Evolutionary conservation across 192 early-diverging fungal genomes (phyloP).

Genomic region (Haplosporangium gracile): DNA sequence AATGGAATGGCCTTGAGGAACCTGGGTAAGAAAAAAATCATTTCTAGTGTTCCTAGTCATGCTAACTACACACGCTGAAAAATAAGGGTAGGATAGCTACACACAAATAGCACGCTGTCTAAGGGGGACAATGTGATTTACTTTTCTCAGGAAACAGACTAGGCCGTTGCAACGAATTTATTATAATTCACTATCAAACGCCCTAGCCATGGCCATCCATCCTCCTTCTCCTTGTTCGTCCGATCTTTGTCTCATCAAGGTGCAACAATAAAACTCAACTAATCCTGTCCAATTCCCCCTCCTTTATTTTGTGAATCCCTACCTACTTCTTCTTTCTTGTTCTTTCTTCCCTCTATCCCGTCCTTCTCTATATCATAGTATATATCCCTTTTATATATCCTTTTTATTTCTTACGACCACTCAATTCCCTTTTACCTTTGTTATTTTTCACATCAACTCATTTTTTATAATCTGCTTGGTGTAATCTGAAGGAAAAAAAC

Average conservation of each 20-base stretch:
- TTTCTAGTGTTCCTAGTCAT: neutral
- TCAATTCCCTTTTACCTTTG: neutral
- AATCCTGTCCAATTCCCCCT: neutral
- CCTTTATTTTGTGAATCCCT: neutral
- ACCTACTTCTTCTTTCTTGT: neutral
- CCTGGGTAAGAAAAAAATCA: neutral
- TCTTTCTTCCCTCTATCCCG: neutral
- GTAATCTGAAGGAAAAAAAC: neutral
- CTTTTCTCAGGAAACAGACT: conserved; percentile 8
- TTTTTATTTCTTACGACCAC: neutral
- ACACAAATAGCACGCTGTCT: too few species aligned
- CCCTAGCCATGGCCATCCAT: neutral
- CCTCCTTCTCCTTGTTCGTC: neutral
- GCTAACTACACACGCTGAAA: neutral
- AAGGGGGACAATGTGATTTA: too few species aligned
- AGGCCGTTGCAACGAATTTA: neutral
- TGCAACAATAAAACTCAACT: neutral
- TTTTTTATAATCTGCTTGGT: neutral
- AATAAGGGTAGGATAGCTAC: neutral
- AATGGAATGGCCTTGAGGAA: neutral
- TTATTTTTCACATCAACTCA: neutral
- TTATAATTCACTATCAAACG: neutral
- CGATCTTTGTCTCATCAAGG: neutral
- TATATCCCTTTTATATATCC: neutral
- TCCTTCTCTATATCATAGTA: neutral